Percentiles rank a stretch among this genome's conserved stretches.
Evolutionary conservation across 148 eudicot genomes (phyloP).

Genomic region (Nyssa sinensis): DNA sequence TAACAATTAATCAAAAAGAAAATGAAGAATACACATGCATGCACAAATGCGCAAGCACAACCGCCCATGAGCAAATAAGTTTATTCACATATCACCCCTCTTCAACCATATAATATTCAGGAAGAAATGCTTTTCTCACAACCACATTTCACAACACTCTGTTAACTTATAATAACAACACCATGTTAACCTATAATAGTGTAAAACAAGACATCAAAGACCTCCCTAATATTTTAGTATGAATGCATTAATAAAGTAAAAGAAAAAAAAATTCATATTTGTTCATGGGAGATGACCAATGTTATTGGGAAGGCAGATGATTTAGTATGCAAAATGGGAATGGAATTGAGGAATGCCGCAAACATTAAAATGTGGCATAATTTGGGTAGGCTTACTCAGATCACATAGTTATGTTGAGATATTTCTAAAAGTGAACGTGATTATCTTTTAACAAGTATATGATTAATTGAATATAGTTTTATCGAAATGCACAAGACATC

Average conservation of each 20-base stretch:
- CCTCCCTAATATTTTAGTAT: too few species aligned
- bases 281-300: background rate
- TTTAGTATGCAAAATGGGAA: too few species aligned
- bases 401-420: background rate
- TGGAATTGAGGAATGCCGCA: background rate
- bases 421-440: background rate
- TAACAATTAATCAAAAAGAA: too few species aligned
- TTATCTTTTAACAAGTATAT: background rate
- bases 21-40: background rate
- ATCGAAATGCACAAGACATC: background rate
- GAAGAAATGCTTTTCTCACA: too few species aligned
- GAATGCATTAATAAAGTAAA: too few species aligned
- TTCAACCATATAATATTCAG: background rate
- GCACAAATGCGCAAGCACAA: background rate
- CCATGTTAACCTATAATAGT: background rate
- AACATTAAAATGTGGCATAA: background rate
- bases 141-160: too few species aligned
- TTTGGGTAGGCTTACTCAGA: background rate
- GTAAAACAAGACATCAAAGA: background rate
- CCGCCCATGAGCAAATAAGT: background rate
- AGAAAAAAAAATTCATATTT: too few species aligned
- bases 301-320: background rate
- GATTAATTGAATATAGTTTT: too few species aligned
- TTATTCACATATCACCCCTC: background rate
- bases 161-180: too few species aligned